Percentiles rank a stretch among this genome's conserved stretches.
Conservation (phyloP, 441 rosid species). For the Populus hybrid region DNA sequence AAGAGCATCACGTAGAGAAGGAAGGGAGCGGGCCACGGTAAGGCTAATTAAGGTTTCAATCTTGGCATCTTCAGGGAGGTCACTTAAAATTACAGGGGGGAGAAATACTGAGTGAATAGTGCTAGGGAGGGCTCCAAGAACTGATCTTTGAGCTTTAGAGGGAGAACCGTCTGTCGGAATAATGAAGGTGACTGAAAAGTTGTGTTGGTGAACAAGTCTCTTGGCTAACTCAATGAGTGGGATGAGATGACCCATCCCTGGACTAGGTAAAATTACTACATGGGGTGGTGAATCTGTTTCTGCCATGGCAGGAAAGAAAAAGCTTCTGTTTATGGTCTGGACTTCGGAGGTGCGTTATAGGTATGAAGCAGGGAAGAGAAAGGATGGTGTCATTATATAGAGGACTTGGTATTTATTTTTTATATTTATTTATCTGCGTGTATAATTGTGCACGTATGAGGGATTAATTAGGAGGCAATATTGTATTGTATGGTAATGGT, state of each 20-base stretch:
- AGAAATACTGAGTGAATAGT: conserved; percentile 44
- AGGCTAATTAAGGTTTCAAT: conserved; percentile 46
- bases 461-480: neutral
- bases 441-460: neutral
- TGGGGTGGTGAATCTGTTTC: conserved; percentile 26
- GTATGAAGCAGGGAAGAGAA: neutral
- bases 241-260: conserved; percentile 81
- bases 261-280: conserved; percentile 57
- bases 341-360: neutral
- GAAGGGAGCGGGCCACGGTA: conserved; percentile 51
- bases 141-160: conserved; percentile 41
- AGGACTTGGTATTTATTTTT: neutral
- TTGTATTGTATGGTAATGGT: neutral
- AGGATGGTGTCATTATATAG: conserved; percentile 3
- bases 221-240: conserved; percentile 53
- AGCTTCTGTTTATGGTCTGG: neutral
- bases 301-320: conserved; percentile 26
- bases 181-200: conserved; percentile 44
- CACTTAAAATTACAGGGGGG: conserved; percentile 47
- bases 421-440: neutral
- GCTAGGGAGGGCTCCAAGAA: conserved; percentile 52
- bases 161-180: conserved; percentile 52
- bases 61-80: conserved; percentile 30
- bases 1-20: conserved; percentile 40
- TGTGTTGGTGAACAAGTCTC: conserved; percentile 35